Evolutionary conservation across 768 basidiomycete genomes (phyloP), one percentile per base, ranked within the genome.

Genomic region (Boletus rubropictus): DNA sequence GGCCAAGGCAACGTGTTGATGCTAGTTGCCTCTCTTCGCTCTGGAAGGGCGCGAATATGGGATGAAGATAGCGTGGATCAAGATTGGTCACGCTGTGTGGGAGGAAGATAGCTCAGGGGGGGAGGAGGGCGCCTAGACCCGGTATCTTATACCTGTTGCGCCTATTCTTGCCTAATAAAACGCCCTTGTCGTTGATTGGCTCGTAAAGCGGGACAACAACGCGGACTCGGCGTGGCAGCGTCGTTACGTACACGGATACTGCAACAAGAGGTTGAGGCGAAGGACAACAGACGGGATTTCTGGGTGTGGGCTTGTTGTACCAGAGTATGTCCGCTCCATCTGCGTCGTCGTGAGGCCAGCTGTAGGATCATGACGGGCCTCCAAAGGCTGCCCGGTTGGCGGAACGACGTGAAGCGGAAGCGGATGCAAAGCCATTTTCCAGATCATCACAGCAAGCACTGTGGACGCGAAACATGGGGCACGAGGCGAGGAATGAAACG

Each of bases 1-100:
- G 62, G 64, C 48, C 54, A 51, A 48, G 20, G 53, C 53, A 68
- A 66, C 64, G 64, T 66, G 66, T 66, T 68, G 61, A 63, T 65
- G 49, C 22, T 50, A 31, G 17, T 38, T 53, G 33, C 42, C 58
- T 57, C 32, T 34, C 22, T 46, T 55, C 33, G 52, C 56, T 51
- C 49, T 55, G 50, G 60, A 58, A 58, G 55, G 51, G 52, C 48
- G 59, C 54, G 49, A 51, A 62, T 61, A 50, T 57, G 50, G 56
- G 58, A 59, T 47, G 49, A 56, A 56, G 54, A 52, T 53, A 53
- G 59, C 50, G 61, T 57, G 49, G 63, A 66, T 65, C 63, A 54
- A 63, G 58, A 60, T 55, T 58, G 41, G 51, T 52, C 51, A 59
- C 38, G 47, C 53, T 54, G 56, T 54, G 59, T 43, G 46, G 51